Percentiles rank a stretch among this genome's conserved stretches.
Conservation (phyloP, 306 rosid genomes). For the Medicago lupulina region DNA sequence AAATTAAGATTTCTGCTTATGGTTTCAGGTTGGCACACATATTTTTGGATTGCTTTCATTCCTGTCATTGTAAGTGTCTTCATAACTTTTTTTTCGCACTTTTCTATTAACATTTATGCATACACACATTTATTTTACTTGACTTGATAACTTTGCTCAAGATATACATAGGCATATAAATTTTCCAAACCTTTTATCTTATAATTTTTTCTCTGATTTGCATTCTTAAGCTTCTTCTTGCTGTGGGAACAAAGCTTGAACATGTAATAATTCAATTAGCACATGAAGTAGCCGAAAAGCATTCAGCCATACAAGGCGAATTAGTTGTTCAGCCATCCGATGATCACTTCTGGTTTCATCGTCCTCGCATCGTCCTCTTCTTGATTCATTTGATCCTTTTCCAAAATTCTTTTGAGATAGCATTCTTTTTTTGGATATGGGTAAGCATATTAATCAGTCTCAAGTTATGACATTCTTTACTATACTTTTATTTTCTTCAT, state of each 20-base stretch:
- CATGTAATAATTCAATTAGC: slow-evolving; percentile 85
- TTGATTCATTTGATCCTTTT: slow-evolving; percentile 90
- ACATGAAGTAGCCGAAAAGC: slow-evolving; percentile 88
- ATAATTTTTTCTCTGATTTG: background rate
- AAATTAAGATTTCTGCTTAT: slow-evolving; percentile 13
- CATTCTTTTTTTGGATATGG: slow-evolving; percentile 88
- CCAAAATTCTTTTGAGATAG: slow-evolving; percentile 95
- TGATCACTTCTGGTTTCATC: slow-evolving; percentile 82
- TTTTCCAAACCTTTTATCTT: background rate
- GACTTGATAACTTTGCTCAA: no score
- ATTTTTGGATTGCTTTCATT: slow-evolving; percentile 92
- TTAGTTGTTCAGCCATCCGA: slow-evolving; percentile 85
- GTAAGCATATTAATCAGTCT: slow-evolving; percentile 47
- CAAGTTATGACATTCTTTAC: background rate
- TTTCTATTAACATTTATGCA: background rate
- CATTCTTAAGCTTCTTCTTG: slow-evolving; percentile 70
- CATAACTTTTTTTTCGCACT: background rate
- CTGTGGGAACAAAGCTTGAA: slow-evolving; percentile 88
- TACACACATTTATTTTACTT: background rate
- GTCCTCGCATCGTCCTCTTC: slow-evolving; percentile 76
- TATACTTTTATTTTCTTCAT: background rate
- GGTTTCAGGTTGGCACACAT: slow-evolving; percentile 83
- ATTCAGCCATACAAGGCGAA: slow-evolving; percentile 80
- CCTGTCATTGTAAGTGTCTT: slow-evolving; percentile 75
- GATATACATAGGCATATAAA: no score